A percentile compares a stretch with the other conserved stretches of the same genome.
Conservation (phyloP, 164 flowering plant species). For the Piper betle region DNA sequence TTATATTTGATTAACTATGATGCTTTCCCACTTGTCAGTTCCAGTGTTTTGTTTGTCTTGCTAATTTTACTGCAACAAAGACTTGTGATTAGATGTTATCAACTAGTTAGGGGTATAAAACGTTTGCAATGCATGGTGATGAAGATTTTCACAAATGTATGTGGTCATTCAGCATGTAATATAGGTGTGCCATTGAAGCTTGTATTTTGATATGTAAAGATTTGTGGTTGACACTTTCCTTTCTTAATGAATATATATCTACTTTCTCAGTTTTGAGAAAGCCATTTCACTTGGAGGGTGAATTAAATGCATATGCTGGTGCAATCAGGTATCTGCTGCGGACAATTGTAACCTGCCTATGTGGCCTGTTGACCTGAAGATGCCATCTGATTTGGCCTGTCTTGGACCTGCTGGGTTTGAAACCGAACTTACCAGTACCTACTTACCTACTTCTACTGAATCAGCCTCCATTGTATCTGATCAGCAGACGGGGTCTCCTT, state of each 20-base stretch:
- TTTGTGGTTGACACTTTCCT: too few species aligned
- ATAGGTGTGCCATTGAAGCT: too few species aligned
- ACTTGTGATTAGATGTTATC: too few species aligned
- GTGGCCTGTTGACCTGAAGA: conserved; percentile 35
- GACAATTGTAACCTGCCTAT: conserved; percentile 20
- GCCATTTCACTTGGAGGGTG: background rate
- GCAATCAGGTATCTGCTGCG: conserved; percentile 19
- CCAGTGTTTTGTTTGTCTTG: background rate
- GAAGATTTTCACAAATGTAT: too few species aligned
- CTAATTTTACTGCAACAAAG: background rate
- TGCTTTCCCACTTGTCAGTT: background rate
- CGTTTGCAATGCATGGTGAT: too few species aligned
- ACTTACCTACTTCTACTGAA: conserved; percentile 11
- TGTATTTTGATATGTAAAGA: too few species aligned
- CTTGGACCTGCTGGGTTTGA: conserved; percentile 11
- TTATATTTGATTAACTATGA: background rate
- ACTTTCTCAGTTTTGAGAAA: background rate
- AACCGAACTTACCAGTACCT: conserved; percentile 11
- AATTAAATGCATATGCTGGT: background rate
- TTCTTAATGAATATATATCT: background rate
- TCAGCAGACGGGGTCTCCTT: conserved; percentile 14
- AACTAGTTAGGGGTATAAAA: too few species aligned
- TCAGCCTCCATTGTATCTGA: conserved; percentile 9
- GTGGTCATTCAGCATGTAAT: too few species aligned
- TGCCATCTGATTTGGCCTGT: conserved; percentile 15